Percentiles rank a stretch among this genome's conserved stretches.
phyloP scores from a whole-genome alignment of 192 early-diverging fungal species.

The Neocallimastix lanati region DNA sequence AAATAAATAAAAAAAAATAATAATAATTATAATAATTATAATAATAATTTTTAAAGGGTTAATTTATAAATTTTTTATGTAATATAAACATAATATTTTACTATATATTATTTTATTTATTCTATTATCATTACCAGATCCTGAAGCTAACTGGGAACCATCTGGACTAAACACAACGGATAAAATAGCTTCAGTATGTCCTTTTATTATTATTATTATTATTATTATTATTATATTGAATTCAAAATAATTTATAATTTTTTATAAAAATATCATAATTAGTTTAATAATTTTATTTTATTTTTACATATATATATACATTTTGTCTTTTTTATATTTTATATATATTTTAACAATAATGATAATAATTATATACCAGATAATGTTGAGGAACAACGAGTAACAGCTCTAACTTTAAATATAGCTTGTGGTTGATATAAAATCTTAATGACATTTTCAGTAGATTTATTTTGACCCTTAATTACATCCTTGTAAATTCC shows the following conservation, averaged over 20 bases:
- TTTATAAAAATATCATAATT: too few species aligned
- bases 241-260: too few species aligned
- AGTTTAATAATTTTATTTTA: too few species aligned
- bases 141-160: constrained; percentile 77
- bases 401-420: constrained; percentile 82
- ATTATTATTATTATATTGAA: too few species aligned
- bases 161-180: constrained; percentile 78
- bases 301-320: too few species aligned
- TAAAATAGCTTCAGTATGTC: constrained; percentile 88
- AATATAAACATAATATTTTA: too few species aligned
- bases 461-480: constrained; percentile 49
- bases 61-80: too few species aligned
- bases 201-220: constrained; percentile 8
- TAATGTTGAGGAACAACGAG: constrained; percentile 75
- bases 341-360: too few species aligned
- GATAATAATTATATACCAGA: constrained; percentile 21
- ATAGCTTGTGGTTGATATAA: constrained; percentile 88
- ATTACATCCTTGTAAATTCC: constrained; percentile 65
- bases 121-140: constrained; percentile 33
- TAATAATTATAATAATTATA: too few species aligned
- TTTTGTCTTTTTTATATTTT: too few species aligned
- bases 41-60: too few species aligned
- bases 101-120: background rate
- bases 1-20: too few species aligned
- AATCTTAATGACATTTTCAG: constrained; percentile 80